Evolutionary conservation across 768 basidiomycete genomes (phyloP), one percentile per base, ranked within the genome.

Genomic region (Hydnomerulius pinastri): DNA sequence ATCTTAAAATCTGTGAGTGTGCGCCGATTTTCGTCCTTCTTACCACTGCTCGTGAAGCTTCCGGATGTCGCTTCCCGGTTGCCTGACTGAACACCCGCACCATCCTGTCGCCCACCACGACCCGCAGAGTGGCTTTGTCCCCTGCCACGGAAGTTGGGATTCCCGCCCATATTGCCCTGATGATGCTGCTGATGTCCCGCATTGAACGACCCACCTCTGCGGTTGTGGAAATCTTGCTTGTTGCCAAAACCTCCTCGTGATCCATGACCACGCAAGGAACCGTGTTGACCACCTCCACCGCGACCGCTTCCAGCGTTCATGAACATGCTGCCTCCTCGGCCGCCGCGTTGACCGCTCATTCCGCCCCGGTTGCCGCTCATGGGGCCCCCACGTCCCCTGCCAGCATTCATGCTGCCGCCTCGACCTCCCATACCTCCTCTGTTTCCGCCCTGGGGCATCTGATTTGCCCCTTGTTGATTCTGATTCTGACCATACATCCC

Each of bases 1-100:
- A 99, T 93, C 73, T 96, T 92, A 82, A 99, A 99, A 73, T 98
- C 96, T 30, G 94, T 98, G 59, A 99, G 84, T 25, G 95, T 97
- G 61, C 92, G 83, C 63, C 87, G 82, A 66, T 88, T 87, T 69
- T 92, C 90, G 65, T 91, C 89, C 71, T 87, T 88, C 80, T 90
- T 90, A 78, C 85, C 83, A 63, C 71, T 64, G 41, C 69, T 70
- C 61, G 76, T 70, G 58, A 68, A 77, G 43, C 77, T 73, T 46
- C 72, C 67, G 57, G 73, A 61, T 17, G 73, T 57, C 35, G 76
- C 75, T 65, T 88, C 84, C 64, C 81, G 76, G 39, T 74, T 63
- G 50, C 72, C 72, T 64, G 77, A 73, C n/a, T 63, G 62, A 39
- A 55, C 44, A 57, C 33, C 52, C 29, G 60, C 41, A 35, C 65